Evolutionary conservation across 2,329 filamentous ascomycete genomes (phyloP), one percentile per base, ranked within the genome.

Genomic region (Penicillium decumbens): DNA sequence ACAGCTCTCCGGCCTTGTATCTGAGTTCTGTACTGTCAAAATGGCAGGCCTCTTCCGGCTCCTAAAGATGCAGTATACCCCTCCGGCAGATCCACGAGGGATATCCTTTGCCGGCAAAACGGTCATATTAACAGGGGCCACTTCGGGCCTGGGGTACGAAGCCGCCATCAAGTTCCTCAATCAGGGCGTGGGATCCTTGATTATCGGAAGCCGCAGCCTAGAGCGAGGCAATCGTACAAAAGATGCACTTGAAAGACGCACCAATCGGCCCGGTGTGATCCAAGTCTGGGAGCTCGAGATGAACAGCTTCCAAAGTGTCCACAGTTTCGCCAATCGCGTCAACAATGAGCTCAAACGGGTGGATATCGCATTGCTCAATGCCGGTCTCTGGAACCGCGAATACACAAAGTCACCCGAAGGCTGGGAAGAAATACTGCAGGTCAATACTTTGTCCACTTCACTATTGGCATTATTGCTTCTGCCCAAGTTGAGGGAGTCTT

Each of bases 371-470:
- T 54, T 78, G 1, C 61, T 78, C 2, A 77, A 76, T 49, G 74
- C 74, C 0, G 75, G 74, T n/a, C 44, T 74, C 4, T 70, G 70
- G 53, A 68, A 70, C 40, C 61, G 67, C 12, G 59, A 66, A 20
- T 75, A 71, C 53, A 54, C 50, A 2, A 48, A 59, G 1, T 71
- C 70, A 0, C 42, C 63, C 1, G 73, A 76, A 28, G 77, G 75
- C 5, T 80, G 72, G 68, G 78, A 81, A 50, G 67, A 74, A 45
- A 77, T 72, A 1, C 54, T 84, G 9, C 80, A 84, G 60, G 77
- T 82, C 55, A 83, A 84, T 58, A 71, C 76, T 1, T 65, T 84
- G 1, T 80, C 79, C 2, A 84, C 79, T 1, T 71, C 75, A 6
- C 68, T 83, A 1, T 65, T 85, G 6, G 78, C 72, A 0, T 54